A percentile compares a stretch with the other conserved stretches of the same genome.
Conservation (phyloP, 2,329 filamentous ascomycete genomes). For the Fusarium sp. region DNA sequence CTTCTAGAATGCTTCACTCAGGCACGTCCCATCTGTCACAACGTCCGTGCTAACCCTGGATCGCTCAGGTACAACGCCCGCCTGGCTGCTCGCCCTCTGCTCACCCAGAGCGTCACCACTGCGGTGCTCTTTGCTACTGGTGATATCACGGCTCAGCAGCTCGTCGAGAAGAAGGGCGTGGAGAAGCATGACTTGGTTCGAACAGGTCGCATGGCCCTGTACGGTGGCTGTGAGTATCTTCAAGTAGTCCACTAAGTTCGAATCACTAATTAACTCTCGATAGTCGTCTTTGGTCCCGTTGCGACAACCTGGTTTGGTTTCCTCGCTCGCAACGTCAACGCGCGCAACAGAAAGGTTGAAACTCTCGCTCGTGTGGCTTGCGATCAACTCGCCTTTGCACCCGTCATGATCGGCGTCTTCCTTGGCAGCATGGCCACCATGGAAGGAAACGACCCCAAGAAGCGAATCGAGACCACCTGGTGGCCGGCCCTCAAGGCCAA, state of each 20-base stretch:
- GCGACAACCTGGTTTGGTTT: constrained; percentile 89
- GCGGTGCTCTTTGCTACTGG: constrained; percentile 93
- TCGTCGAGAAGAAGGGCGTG: constrained; percentile 83
- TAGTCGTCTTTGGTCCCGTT: constrained; percentile 86
- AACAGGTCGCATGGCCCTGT: constrained; percentile 82
- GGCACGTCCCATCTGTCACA: background rate
- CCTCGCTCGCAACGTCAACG: constrained; percentile 75
- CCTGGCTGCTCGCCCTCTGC: constrained; percentile 82
- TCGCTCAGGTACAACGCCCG: constrained; percentile 82
- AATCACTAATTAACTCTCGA: constrained; percentile 15
- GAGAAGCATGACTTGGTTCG: constrained; percentile 79
- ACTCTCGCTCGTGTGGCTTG: constrained; percentile 81
- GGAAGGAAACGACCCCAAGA: constrained; percentile 70
- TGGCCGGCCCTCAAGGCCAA: constrained; percentile 80
- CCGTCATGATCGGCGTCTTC: constrained; percentile 85
- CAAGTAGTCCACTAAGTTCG: background rate
- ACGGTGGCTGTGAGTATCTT: constrained; percentile 75
- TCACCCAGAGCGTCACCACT: constrained; percentile 92
- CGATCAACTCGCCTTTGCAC: constrained; percentile 87
- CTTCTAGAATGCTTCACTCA: background rate
- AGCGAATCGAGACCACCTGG: constrained; percentile 81
- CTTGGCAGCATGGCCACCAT: constrained; percentile 85
- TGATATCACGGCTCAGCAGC: constrained; percentile 90
- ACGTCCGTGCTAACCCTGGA: constrained; percentile 26
- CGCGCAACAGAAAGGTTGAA: constrained; percentile 74